Evolutionary conservation across 495 filamentous ascomycete genomes (phyloP), one percentile per base, ranked within the genome.

Genomic region (Trichoderma asperelloides): DNA sequence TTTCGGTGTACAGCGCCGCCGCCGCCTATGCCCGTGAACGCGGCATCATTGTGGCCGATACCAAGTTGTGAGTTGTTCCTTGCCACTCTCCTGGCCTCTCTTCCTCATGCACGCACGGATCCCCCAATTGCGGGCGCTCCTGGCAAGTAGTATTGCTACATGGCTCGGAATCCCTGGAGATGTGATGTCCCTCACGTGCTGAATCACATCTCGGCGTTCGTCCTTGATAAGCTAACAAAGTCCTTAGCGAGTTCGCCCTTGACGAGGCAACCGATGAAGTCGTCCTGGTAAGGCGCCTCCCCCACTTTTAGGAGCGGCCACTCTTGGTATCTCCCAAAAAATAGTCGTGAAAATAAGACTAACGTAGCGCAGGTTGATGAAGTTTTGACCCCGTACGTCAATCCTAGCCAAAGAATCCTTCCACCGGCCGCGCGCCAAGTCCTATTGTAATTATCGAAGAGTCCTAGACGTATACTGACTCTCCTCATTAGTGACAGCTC

Each of bases 1-100:
- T 97, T 40, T 67, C 82, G 64, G 76, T 95, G 39, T 98, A 97
- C 80, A 85, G 85, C 67, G 79, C 84, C 65, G 93, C 90, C 4
- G 82, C 85, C 49, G 86, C 82, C 65, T 91, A 96, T 71, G 95
- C 94, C 3, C 79, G 81, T 15, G 84, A 87, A 69, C 84, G 87
- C 11, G 93, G 95, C 6, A 92, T 98, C 67, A 93, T 97, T 70
- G 93, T 97, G 65, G 94, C 92, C 16, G 82, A 81, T 63, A 82
- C 80, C 66, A 82, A 82, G 74, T 82, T 82, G 55, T 60, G 25
- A 60, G 55, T 60, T 18, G 55, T 47, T 18, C 5, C 43, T 16
- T 47, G 33, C 3, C 12, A 47, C 15, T n/a, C n/a, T n/a, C 15
- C n/a, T n/a, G 5, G 43, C n/a, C 15, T 47, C 12, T 47, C n/a